A percentile compares a stretch with the other conserved stretches of the same genome.
phyloP scores from a whole-genome alignment of 768 basidiomycete genomes.

The Lentinus tigrinus region DNA sequence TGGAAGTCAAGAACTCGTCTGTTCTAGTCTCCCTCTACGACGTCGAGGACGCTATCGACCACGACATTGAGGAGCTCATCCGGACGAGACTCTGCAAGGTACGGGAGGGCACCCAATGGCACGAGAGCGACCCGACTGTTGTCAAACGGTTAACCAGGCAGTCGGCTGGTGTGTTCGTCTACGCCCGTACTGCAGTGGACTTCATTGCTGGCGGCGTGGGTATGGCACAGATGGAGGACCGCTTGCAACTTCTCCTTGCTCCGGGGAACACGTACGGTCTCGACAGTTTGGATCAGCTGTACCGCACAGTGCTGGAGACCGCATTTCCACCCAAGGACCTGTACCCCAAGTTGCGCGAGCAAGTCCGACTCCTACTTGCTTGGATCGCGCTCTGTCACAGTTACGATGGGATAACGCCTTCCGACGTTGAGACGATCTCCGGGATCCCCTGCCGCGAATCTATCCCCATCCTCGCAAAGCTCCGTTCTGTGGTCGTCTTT shows the following conservation, averaged over 20 bases:
- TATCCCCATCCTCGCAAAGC: background rate
- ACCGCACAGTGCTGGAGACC: background rate
- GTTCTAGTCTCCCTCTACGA: background rate
- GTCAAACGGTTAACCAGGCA: background rate
- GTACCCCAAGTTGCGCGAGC: background rate
- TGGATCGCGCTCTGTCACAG: background rate
- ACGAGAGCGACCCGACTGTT: background rate
- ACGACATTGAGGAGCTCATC: background rate
- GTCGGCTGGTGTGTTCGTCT: constrained; percentile 1
- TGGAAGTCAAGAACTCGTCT: too few species aligned
- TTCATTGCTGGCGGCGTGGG: background rate
- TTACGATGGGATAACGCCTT: background rate
- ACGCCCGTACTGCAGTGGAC: background rate
- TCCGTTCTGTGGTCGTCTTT: background rate
- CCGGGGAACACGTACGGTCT: background rate
- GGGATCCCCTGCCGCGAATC: background rate
- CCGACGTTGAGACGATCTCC: background rate
- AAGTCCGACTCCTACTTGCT: background rate
- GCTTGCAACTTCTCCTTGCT: background rate
- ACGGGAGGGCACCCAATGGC: background rate
- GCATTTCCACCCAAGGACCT: background rate
- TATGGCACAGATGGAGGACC: background rate
- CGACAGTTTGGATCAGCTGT: background rate
- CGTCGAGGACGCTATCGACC: background rate
- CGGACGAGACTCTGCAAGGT: background rate